Evolutionary conservation across 306 rosid genomes (phyloP), one percentile per base, ranked within the genome.

Genomic region (Vigna reflexopilosa): DNA sequence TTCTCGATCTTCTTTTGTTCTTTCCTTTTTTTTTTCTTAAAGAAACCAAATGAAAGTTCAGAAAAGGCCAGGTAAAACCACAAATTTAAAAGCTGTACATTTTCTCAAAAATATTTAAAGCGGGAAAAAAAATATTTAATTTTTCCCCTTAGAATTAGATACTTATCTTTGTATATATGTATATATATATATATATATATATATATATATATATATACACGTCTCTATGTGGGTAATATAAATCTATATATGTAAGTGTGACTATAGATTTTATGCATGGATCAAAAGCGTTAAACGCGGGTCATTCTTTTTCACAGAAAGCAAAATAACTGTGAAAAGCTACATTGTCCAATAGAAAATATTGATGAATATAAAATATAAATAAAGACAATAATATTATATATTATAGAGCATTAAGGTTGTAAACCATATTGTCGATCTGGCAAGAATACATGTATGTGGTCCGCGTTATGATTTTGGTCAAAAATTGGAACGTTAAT

Each of bases 381-480:
- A 36, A 36, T 34, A 6, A 36, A 36, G 9, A 36, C 2, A 36
- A 36, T 36, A 36, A 36, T 36, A 36, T 26, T 26, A 26, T 26
- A 26, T 26, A 26, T 1, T 34, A 34, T 34, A 34, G 44, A 40
- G 0, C 34, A 47, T 34, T 14, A 34, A 22, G 63, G 6, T 32
- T 62, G 16, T 47, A 50, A 55, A 55, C 15, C 6, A 20, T 19
- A 3, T 26, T 2, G 2, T 26, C 28, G 1, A 1, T 26, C 28
- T 26, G 30, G 30, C 1, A 30, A 26, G 10, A 28, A n/a, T 17
- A 52, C n/a, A 52, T 17, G 45, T 20, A 49, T 79, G 89, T 80
- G 93, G 89, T 85, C 91, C 86, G 82, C 71, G 44, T 57, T 73
- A 76, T 82, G 80, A 75, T 74, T 76, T 38, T 80, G 86, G 93